These are phyloP conservation scores for Syzygium syzygioides DNA, from an alignment of 441 rosid species.

Conservation along the genomic window DNA sequence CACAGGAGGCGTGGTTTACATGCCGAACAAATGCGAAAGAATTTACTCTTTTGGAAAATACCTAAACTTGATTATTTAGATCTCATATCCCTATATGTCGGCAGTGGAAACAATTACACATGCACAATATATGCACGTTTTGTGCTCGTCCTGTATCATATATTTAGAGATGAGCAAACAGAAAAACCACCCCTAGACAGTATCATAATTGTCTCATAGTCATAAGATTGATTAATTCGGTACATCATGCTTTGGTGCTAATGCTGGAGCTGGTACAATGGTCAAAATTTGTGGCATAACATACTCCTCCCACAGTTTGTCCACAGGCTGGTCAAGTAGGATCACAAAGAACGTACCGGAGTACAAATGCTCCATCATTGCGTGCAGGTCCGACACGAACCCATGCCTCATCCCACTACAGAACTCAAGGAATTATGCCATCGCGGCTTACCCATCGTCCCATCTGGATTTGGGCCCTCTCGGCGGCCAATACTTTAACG, in stretches of 20 bases:
- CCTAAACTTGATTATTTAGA: too few species aligned
- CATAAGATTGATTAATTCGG: not conserved
- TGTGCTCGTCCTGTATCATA: not conserved
- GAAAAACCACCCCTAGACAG: fast-evolving
- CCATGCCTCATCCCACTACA: not conserved
- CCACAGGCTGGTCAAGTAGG: not conserved
- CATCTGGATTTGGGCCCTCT: not conserved
- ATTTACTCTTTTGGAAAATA: too few species aligned
- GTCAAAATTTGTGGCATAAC: not conserved
- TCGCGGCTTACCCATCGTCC: not conserved
- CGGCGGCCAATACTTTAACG: not conserved
- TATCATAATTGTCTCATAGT: not conserved
- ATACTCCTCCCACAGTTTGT: not conserved
- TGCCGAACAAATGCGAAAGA: too few species aligned
- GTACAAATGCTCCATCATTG: not conserved
- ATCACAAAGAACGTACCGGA: not conserved
- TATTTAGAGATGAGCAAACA: not conserved
- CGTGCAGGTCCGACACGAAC: not conserved
- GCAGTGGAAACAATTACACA: too few species aligned
- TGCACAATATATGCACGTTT: too few species aligned
- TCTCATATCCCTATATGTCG: too few species aligned
- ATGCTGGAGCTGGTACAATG: not conserved
- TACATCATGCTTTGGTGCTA: not conserved
- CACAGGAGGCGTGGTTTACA: too few species aligned
- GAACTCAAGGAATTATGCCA: not conserved